Evolutionary conservation across 2,329 filamentous ascomycete genomes (phyloP), one percentile per base, ranked within the genome.

Genomic region (Ceratocystis albifundus): DNA sequence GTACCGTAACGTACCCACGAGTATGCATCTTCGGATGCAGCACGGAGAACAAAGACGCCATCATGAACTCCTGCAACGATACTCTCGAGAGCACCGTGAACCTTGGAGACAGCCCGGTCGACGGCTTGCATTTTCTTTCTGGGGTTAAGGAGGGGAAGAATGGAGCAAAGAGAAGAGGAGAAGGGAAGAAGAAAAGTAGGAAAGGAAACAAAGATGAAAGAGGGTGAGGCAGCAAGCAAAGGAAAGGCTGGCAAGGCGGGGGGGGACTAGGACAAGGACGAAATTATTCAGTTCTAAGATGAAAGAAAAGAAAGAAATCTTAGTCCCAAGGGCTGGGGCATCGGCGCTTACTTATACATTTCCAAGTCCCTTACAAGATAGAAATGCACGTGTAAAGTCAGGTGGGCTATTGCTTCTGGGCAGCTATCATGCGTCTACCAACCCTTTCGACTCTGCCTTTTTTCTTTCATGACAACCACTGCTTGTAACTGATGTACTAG

Each of bases 21-120:
- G n/a, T 62, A 62, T 10, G 45, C 25, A 44, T 62, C 61, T 22
- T 62, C 41, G 2, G 61, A 48, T n/a, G 41, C 41, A 15, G 61
- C 61, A 12, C 32, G 41, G 41, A 46, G 22, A 4, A 64, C 66
- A 55, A 61, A 25, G 25, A 55, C 5, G 36, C 62, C 61, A 28
- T 62, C 41, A 15, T 17, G 41, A 15, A 44, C 22, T 3, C 41
- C 22, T 6, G 61, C 10, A 10, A 36, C 2, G 20, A n/a, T 15
- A 17, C 15, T 15, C 5, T 17, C 6, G 4, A 2, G 12, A 3
- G 61, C 61, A 8, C 20, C 22, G 36, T 15, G 30, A 17, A 30
- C 22, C 17, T 8, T 46, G 2, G 36, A 62, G 61, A 15, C 44
- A 30, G 45, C 10, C 22, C 8, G 7, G 15, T n/a, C 22, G 25